phyloP scores from a whole-genome alignment of 192 early-diverging fungal species.

The Mortierella antarctica region DNA sequence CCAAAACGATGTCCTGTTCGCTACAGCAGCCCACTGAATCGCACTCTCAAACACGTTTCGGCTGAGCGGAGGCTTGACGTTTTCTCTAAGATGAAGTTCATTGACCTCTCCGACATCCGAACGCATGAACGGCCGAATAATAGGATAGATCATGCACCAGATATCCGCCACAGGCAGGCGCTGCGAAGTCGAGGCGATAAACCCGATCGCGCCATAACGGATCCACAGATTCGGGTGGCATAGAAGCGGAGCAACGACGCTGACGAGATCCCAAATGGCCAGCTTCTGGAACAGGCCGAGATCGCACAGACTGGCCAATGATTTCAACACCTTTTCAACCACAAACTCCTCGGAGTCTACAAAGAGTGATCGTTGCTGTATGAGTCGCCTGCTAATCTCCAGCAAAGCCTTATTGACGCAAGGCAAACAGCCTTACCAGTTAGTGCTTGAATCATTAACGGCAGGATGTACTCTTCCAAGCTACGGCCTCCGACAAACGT shows the following conservation, averaged over 20 bases:
- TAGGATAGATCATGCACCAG: constrained; percentile 81
- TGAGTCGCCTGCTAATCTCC: background rate
- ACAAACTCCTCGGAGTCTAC: constrained; percentile 93
- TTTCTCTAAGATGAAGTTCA: constrained; percentile 69
- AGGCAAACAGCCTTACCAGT: constrained; percentile 58
- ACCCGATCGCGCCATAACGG: constrained; percentile 77
- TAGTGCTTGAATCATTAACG: constrained; percentile 88
- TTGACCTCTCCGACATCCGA: constrained; percentile 73
- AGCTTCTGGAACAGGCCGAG: constrained; percentile 81
- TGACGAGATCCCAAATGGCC: constrained; percentile 78
- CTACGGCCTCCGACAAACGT: constrained; percentile 88
- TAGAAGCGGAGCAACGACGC: constrained; percentile 75
- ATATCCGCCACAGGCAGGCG: constrained; percentile 75
- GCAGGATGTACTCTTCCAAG: constrained; percentile 93
- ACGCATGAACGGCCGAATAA: constrained; percentile 74
- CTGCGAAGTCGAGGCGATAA: constrained; percentile 71
- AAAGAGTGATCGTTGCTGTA: background rate
- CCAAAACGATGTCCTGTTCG: constrained; percentile 63
- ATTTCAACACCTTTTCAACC: constrained; percentile 87
- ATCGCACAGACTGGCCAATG: constrained; percentile 82
- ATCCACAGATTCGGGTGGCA: constrained; percentile 89
- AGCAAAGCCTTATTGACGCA: background rate
- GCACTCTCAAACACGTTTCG: constrained; percentile 35
- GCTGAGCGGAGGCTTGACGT: constrained; percentile 74
- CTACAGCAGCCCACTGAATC: constrained; percentile 67